Evolutionary conservation across 495 filamentous ascomycete genomes (phyloP).

Genomic region (Hypoxylon subgilvum): DNA sequence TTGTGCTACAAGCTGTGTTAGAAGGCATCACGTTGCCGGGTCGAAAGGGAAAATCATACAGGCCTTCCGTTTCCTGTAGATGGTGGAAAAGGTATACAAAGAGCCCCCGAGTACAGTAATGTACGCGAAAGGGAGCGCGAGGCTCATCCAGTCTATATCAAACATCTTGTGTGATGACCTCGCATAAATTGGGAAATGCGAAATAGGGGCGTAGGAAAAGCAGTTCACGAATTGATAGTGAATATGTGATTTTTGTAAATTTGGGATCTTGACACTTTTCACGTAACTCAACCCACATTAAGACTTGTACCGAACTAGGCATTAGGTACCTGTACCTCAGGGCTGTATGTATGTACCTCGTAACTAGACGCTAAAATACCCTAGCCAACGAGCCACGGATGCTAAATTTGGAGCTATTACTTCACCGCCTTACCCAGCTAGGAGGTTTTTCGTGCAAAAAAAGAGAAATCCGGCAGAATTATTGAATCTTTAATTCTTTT

Average conservation of each 20-base stretch:
- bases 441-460: background rate
- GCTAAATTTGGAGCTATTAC: slow-evolving; percentile 29
- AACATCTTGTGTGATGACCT: slow-evolving; percentile 50
- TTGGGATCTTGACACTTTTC: slow-evolving; percentile 48
- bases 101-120: slow-evolving; percentile 84
- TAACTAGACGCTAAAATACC: slow-evolving; percentile 13
- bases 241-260: slow-evolving; percentile 31
- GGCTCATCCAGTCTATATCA: slow-evolving; percentile 77
- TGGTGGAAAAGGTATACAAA: slow-evolving; percentile 84
- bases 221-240: slow-evolving; percentile 8
- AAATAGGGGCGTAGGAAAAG: slow-evolving; percentile 12
- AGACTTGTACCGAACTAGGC: background rate
- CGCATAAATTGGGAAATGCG: slow-evolving; percentile 7
- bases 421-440: slow-evolving; percentile 33
- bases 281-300: slow-evolving; percentile 25
- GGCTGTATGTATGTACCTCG: slow-evolving; percentile 17
- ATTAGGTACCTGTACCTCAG: background rate
- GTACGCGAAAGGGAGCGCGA: slow-evolving; percentile 84
- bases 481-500: slow-evolving; percentile 13
- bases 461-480: slow-evolving; percentile 30
- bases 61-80: slow-evolving; percentile 93
- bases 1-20: slow-evolving; percentile 60
- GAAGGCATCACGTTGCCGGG: slow-evolving; percentile 2
- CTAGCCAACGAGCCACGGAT: slow-evolving; percentile 8
- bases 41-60: slow-evolving; percentile 57